Conservation (phyloP, 106 monocot genomes). For the Alisma plantagoaquatica region DNA sequence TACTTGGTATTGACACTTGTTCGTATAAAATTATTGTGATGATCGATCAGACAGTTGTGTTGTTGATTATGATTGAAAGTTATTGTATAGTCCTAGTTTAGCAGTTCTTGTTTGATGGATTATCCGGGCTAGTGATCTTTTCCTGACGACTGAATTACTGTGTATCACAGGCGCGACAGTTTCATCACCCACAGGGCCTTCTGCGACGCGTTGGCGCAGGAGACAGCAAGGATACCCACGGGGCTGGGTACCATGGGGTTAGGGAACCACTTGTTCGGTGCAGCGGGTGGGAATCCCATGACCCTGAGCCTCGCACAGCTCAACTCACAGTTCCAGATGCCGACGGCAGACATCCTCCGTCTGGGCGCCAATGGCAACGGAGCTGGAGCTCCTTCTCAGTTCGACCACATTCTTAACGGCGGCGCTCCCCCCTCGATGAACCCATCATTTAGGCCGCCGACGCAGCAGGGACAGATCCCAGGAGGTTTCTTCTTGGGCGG, state of each 20-base stretch:
- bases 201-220: constrained; percentile 27
- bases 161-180: constrained; percentile 29
- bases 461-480: constrained; percentile 2
- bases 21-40: too few relatives aligned
- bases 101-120: too few relatives aligned
- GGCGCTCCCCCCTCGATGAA: too few relatives aligned
- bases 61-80: too few relatives aligned
- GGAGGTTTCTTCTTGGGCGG: constrained; percentile 5
- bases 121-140: too few relatives aligned
- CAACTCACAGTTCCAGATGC: constrained; percentile 2
- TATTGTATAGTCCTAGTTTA: too few relatives aligned
- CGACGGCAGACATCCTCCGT: constrained; percentile 11
- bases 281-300: constrained; percentile 6
- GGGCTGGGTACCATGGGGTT: constrained; percentile 7
- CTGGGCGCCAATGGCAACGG: constrained; percentile 4
- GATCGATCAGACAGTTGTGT: too few relatives aligned
- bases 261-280: constrained; percentile 9
- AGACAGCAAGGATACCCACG: constrained; percentile 19
- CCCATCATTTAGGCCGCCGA: constrained; percentile 14
- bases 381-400: constrained; percentile 9
- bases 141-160: too few relatives aligned
- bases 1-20: too few relatives aligned
- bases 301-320: constrained; percentile 6
- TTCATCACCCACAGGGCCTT: constrained; percentile 34
- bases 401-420: constrained; percentile 19